A percentile compares a stretch with the other conserved stretches of the same genome.
Conservation (phyloP, 2,329 filamentous ascomycete genomes). For the Leptographium lundbergii region DNA sequence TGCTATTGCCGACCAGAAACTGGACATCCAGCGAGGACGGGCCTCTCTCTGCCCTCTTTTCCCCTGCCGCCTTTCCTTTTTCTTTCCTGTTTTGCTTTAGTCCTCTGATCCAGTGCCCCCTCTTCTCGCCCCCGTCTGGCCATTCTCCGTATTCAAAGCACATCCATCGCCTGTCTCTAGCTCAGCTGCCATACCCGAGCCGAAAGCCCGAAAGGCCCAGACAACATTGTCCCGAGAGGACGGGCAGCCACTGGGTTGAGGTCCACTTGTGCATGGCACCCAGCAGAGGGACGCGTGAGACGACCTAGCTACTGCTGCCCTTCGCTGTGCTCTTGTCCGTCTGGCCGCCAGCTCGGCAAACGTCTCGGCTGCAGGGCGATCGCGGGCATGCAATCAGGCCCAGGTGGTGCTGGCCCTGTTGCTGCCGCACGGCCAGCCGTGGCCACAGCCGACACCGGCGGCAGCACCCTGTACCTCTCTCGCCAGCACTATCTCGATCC, state of each 20-base stretch:
- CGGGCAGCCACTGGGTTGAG: background rate
- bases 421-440: background rate
- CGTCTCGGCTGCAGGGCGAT: background rate
- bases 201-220: background rate
- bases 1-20: background rate
- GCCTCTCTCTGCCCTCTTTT: background rate
- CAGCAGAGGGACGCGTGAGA: background rate
- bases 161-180: background rate
- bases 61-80: background rate
- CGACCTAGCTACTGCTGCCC: background rate
- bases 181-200: background rate
- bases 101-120: background rate
- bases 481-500: slow-evolving; percentile 10
- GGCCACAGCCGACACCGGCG: background rate
- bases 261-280: background rate
- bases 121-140: too few species aligned
- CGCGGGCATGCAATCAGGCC: background rate
- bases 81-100: background rate
- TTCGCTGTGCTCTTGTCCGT: background rate
- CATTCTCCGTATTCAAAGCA: background rate
- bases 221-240: slow-evolving; percentile 8
- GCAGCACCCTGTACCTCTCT: background rate
- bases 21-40: background rate
- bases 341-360: background rate
- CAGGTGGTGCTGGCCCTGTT: background rate